These are phyloP conservation scores for Vigna trinervia DNA, from an alignment of 306 rosid genomes.

Conservation along the genomic window DNA sequence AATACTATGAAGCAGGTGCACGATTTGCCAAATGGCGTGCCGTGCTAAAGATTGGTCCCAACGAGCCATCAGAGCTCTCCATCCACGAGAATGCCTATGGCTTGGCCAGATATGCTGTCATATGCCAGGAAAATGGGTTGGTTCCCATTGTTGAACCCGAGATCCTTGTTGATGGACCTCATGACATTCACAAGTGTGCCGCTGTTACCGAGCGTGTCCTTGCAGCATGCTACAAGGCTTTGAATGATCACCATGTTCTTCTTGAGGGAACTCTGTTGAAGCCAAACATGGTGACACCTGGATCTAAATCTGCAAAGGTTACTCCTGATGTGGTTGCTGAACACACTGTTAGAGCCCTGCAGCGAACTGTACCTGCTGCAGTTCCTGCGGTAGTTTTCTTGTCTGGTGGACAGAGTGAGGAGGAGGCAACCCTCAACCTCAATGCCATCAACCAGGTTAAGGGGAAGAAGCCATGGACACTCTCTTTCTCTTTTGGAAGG, in stretches of 20 bases:
- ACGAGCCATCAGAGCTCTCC: conserved; percentile 48
- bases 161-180: conserved; percentile 58
- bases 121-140: conserved; percentile 56
- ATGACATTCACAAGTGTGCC: conserved; percentile 52
- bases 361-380: conserved; percentile 49
- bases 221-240: conserved; percentile 53
- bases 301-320: conserved; percentile 49
- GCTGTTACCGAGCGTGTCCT: conserved; percentile 46
- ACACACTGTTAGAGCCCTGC: conserved; percentile 54
- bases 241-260: conserved; percentile 53
- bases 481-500: conserved; percentile 58
- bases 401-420: conserved; percentile 57
- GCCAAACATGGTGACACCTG: conserved; percentile 59
- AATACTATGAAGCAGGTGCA: conserved; percentile 54
- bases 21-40: conserved; percentile 58
- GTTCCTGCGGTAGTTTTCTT: conserved; percentile 55
- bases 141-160: conserved; percentile 58
- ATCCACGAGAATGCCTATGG: conserved; percentile 52
- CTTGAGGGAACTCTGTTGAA: conserved; percentile 56
- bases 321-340: conserved; percentile 49
- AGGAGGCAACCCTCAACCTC: conserved; percentile 51
- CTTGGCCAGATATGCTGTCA: conserved; percentile 52
- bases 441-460: conserved; percentile 53
- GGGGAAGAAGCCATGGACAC: conserved; percentile 59
- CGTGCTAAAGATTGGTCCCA: conserved; percentile 50